Conservation (phyloP, 2,329 filamentous ascomycete species). For the Exophiala mesophila region DNA sequence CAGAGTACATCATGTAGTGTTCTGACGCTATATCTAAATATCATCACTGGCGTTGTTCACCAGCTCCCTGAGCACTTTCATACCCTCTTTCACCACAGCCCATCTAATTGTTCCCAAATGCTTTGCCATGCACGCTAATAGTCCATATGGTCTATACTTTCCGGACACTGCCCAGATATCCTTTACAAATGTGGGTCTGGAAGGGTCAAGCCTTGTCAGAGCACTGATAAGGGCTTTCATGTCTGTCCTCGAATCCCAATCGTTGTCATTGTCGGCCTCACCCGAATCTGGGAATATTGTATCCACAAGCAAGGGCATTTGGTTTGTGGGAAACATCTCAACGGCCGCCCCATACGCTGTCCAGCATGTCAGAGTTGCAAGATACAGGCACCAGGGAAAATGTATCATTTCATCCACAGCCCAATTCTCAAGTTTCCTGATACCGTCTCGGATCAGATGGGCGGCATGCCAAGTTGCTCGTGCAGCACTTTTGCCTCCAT, state of each 20-base stretch:
- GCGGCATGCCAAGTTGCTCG: constrained; percentile 52
- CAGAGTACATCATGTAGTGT: too few relatives aligned
- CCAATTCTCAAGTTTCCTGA: constrained; percentile 45
- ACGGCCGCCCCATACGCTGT: constrained; percentile 40
- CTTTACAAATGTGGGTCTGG: not conserved
- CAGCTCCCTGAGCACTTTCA: too few relatives aligned
- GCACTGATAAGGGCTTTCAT: constrained; percentile 1
- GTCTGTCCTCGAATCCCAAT: not conserved
- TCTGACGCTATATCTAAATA: too few relatives aligned
- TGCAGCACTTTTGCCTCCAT: constrained; percentile 30
- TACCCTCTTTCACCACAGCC: too few relatives aligned
- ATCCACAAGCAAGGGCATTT: too few relatives aligned
- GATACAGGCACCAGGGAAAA: constrained; percentile 58
- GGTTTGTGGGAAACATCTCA: too few relatives aligned
- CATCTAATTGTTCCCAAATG: too few relatives aligned
- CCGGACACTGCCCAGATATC: not conserved
- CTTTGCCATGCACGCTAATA: too few relatives aligned
- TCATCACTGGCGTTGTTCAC: too few relatives aligned
- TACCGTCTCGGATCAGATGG: constrained; percentile 47
- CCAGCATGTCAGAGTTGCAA: constrained; percentile 55
- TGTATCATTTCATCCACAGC: constrained; percentile 53
- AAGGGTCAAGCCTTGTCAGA: not conserved
- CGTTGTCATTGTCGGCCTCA: not conserved
- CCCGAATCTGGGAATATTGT: not conserved
- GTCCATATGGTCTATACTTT: not conserved